Conservation (phyloP, 441 rosid genomes). For the Macaranga tanarius region DNA sequence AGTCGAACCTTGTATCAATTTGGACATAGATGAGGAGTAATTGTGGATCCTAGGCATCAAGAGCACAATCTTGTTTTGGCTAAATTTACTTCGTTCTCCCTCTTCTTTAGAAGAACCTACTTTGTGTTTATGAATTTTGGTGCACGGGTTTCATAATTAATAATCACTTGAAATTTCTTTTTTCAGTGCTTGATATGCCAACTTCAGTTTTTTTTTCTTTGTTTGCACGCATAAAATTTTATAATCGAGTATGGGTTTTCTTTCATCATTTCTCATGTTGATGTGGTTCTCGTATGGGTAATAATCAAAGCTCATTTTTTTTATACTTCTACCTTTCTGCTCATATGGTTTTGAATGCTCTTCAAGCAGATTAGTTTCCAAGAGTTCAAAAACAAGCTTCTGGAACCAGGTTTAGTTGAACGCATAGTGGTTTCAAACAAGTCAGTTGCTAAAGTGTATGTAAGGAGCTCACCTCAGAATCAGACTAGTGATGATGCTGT, state of each 20-base stretch:
- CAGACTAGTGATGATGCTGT: constrained; percentile 32
- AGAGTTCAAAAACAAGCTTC: constrained; percentile 70
- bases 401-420: constrained; percentile 67
- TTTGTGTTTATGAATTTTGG: background rate
- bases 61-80: background rate
- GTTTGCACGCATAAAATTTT: background rate
- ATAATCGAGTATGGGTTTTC: background rate
- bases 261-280: background rate
- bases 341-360: constrained; percentile 1
- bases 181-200: background rate
- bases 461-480: constrained; percentile 36
- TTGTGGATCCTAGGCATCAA: background rate
- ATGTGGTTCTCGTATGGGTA: background rate
- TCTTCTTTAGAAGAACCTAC: background rate
- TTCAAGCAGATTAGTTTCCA: constrained; percentile 64
- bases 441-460: constrained; percentile 68
- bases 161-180: constrained; percentile 1
- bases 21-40: too few relatives aligned
- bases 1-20: background rate
- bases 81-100: background rate
- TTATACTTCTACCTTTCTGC: background rate
- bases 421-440: constrained; percentile 58
- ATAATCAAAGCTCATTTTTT: background rate
- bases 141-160: background rate
- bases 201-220: background rate